Conservation (phyloP, 768 basidiomycete species). For the Amanita fuliginea region DNA sequence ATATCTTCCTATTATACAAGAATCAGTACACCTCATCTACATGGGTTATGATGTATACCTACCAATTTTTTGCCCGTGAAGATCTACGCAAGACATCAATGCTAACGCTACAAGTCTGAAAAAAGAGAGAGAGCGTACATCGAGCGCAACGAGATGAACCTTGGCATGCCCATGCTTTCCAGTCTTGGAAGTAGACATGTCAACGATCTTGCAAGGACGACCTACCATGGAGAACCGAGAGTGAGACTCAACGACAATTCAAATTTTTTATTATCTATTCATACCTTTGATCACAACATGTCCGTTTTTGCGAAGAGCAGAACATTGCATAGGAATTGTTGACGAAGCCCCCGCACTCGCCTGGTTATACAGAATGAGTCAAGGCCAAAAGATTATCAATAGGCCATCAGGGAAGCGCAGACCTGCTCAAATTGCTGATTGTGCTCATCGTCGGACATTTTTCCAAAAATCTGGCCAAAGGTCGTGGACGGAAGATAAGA, state of each 20-base stretch:
- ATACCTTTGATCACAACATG: constrained; percentile 93
- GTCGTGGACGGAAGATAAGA: constrained; percentile 9
- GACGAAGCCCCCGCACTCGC: constrained; percentile 63
- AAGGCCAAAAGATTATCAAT: background rate
- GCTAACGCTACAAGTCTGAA: constrained; percentile 3
- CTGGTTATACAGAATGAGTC: constrained; percentile 23
- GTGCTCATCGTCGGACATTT: constrained; percentile 83
- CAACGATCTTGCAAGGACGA: constrained; percentile 96
- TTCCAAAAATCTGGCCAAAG: constrained; percentile 9
- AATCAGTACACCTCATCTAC: background rate
- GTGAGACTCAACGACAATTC: constrained; percentile 1
- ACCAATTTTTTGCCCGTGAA: constrained; percentile 98
- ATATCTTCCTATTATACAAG: constrained; percentile 74
- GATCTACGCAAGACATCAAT: constrained; percentile 45
- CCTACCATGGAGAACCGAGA: constrained; percentile 24
- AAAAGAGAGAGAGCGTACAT: constrained; percentile 46
- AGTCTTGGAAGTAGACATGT: constrained; percentile 99
- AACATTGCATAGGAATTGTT: constrained; percentile 90
- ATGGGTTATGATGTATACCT: constrained; percentile 17
- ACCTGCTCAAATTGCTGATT: constrained; percentile 90
- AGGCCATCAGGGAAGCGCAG: constrained; percentile 10
- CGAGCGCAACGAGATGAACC: constrained; percentile 94
- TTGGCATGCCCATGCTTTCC: constrained; percentile 99
- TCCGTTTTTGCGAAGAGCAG: constrained; percentile 86
- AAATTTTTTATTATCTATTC: constrained; percentile 1